Evolutionary conservation across 768 basidiomycete species (phyloP), one percentile per base, ranked within the genome.

Genomic region (Mrakia hoshinonis): DNA sequence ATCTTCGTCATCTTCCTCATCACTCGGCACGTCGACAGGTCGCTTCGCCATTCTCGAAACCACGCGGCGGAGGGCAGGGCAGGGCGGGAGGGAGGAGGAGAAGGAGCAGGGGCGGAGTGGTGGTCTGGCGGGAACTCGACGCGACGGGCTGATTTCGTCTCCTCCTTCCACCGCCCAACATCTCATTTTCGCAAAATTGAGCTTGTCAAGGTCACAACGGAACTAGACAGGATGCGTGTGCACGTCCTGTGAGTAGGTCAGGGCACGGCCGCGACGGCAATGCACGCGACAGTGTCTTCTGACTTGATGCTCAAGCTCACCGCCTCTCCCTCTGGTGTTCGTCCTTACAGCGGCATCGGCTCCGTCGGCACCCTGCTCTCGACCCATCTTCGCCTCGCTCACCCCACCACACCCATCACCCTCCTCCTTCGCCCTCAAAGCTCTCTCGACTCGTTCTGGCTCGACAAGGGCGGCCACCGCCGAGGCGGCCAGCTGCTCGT

Each of bases 361-460:
- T 84, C 91, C 54, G 85, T 95, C 73, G 94, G 94, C 68, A 85
- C 86, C 36, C 85, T 97, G 71, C 74, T 97, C 74, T 84, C 92
- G 20, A 86, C 89, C 78, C 85, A 94, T 78, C 85, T 97, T 49
- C 87, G 90, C 49, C 82, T 82, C 63, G 79, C 82, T 67, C 81
- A 90, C 64, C 82, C 85, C 24, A 73, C 78, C 69, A 51, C 47
- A 7, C 77, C 84, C 52, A 82, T 95, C 76, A 84, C 85, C 31
- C 85, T 93, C 77, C 85, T 96, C 69, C 85, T 89, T 80, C 87
- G 84, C 75, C 82, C 66, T 26, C 60, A 63, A 7, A 13, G 29
- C 26, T 47, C 73, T 7, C n/a, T 64, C 15, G 54, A 65, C 22
- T 13, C 60, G 18, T 62, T 48, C 34, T 60, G 24, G 47, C 31